Evolutionary conservation across 148 eudicot genomes (phyloP).

Genomic region (Amaranthus cruentus): DNA sequence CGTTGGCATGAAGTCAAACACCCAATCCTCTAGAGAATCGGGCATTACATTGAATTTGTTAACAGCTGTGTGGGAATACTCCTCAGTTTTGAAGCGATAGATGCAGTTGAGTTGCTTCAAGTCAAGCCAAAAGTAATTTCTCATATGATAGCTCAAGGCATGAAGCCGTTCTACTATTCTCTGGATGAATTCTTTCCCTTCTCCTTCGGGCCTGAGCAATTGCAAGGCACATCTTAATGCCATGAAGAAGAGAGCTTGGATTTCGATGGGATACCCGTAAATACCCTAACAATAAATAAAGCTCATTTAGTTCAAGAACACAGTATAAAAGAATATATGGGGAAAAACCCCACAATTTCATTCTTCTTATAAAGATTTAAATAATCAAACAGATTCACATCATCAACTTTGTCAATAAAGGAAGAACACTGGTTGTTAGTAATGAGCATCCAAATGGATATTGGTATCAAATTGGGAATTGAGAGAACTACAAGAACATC

Average conservation of each 20-base stretch:
- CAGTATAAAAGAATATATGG: not conserved
- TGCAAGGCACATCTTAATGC: constrained; percentile 48
- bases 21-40: constrained; percentile 67
- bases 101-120: constrained; percentile 52
- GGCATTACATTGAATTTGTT: constrained; percentile 81
- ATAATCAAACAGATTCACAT: not conserved
- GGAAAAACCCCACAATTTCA: not conserved
- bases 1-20: constrained; percentile 79
- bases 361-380: not conserved
- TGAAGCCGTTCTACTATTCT: constrained; percentile 45
- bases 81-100: constrained; percentile 55
- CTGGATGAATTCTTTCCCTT: constrained; percentile 42
- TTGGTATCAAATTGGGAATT: not conserved
- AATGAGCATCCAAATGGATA: not conserved
- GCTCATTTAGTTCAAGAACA: not conserved
- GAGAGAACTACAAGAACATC: not conserved
- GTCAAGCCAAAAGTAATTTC: constrained; percentile 56
- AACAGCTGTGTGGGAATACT: constrained; percentile 62
- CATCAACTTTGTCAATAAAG: not conserved
- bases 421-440: not conserved
- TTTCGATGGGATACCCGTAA: constrained; percentile 49
- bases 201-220: constrained; percentile 46
- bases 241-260: constrained; percentile 54
- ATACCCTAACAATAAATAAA: constrained; percentile 27
- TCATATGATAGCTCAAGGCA: constrained; percentile 57